Evolutionary conservation across 108 stramenopile genomes (phyloP).

Genomic region (Thalassiosira profunda): DNA sequence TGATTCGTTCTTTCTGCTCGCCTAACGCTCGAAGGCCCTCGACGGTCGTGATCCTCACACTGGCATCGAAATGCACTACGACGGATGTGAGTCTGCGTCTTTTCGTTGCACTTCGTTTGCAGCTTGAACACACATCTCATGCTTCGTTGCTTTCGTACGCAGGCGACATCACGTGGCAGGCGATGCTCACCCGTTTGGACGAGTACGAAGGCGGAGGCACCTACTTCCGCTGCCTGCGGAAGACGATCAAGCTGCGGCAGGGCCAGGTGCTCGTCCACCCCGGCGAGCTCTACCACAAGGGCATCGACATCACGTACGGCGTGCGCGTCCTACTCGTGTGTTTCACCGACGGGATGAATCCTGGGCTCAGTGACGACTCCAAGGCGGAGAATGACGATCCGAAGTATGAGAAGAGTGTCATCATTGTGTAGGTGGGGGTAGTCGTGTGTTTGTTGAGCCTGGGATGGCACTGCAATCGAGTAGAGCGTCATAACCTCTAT

Average conservation of each 20-base stretch:
- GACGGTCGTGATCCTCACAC: constrained; percentile 47
- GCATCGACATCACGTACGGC: constrained; percentile 50
- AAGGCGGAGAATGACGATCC: constrained; percentile 31
- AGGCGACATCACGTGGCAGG: constrained; percentile 34
- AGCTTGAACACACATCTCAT: neutral
- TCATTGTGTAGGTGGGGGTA: too few relatives aligned
- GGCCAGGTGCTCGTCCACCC: constrained; percentile 59
- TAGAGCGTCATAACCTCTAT: too few relatives aligned
- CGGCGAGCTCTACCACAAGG: constrained; percentile 56
- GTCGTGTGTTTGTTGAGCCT: too few relatives aligned
- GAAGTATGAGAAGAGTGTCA: constrained; percentile 33
- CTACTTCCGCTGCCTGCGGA: constrained; percentile 55
- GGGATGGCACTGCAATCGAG: too few relatives aligned
- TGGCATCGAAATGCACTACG: constrained; percentile 70
- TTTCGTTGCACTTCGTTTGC: too few relatives aligned
- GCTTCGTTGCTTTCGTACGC: constrained; percentile 6
- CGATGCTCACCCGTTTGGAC: constrained; percentile 44
- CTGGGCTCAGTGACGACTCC: constrained; percentile 45
- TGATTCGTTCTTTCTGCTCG: neutral
- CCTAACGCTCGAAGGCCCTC: too few relatives aligned
- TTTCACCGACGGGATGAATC: constrained; percentile 56
- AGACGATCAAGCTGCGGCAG: constrained; percentile 49
- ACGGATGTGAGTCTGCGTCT: constrained; percentile 41
- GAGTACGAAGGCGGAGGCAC: constrained; percentile 64
- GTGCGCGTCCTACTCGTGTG: constrained; percentile 48